phyloP scores from a whole-genome alignment of 2,329 filamentous ascomycete species.

The Setomelanomma holmii region DNA sequence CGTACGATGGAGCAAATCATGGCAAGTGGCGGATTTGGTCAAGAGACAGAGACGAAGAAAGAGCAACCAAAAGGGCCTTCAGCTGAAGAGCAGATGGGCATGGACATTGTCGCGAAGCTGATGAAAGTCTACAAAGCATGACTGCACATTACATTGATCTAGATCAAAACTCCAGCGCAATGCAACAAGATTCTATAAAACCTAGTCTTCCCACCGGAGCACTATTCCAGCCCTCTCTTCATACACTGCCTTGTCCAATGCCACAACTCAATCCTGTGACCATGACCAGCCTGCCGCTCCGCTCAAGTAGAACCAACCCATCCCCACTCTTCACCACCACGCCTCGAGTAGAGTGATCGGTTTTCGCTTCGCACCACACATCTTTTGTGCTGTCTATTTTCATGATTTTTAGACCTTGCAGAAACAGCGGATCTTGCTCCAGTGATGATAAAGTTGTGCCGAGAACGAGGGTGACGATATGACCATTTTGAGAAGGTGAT shows the following conservation, averaged over 20 bases:
- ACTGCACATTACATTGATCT: slow-evolving; percentile 1
- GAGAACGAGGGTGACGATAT: slow-evolving; percentile 20
- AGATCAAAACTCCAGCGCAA: slow-evolving; percentile 8
- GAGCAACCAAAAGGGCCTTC: slow-evolving; percentile 9
- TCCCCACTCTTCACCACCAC: slow-evolving; percentile 14
- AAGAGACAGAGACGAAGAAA: slow-evolving; percentile 11
- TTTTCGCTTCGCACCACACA: slow-evolving; percentile 20
- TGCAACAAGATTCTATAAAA: background rate
- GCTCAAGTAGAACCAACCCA: slow-evolving; percentile 11
- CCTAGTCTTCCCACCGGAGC: background rate
- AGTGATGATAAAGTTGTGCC: slow-evolving; percentile 27
- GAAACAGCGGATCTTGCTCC: slow-evolving; percentile 16
- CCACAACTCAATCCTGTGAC: slow-evolving; percentile 21
- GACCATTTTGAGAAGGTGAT: slow-evolving; percentile 8
- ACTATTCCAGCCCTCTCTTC: background rate
- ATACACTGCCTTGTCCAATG: slow-evolving; percentile 4
- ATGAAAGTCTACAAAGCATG: slow-evolving; percentile 37
- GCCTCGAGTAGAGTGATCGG: slow-evolving; percentile 9
- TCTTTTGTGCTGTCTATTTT: slow-evolving; percentile 10
- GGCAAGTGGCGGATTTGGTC: slow-evolving; percentile 21
- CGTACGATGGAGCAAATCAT: slow-evolving; percentile 46
- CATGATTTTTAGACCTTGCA: slow-evolving; percentile 26
- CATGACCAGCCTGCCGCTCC: slow-evolving; percentile 13
- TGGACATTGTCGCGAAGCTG: slow-evolving; percentile 41
- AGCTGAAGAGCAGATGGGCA: slow-evolving; percentile 42